Evolutionary conservation across 2,329 filamentous ascomycete genomes (phyloP).

Genomic region (Xylaria sp.): DNA sequence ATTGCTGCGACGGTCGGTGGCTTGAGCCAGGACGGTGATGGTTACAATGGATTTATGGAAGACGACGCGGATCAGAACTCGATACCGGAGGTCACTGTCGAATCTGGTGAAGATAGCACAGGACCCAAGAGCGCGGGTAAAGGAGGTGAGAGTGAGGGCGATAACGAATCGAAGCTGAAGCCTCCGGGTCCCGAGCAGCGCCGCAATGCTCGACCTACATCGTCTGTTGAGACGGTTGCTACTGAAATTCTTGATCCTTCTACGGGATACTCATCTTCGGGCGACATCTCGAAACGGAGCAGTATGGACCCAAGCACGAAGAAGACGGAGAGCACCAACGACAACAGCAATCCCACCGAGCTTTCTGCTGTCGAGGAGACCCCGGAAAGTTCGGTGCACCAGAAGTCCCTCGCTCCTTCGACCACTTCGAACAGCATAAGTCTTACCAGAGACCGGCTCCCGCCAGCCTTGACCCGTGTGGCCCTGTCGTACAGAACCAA

Average conservation of each 20-base stretch:
- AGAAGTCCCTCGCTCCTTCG: slow-evolving; percentile 46
- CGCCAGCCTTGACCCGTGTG: slow-evolving; percentile 74
- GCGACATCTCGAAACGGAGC: slow-evolving; percentile 30
- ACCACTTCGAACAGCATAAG: slow-evolving; percentile 42
- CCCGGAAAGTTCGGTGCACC: slow-evolving; percentile 30
- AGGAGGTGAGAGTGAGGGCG: slow-evolving; percentile 9
- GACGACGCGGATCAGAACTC: slow-evolving; percentile 41
- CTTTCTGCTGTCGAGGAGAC: slow-evolving; percentile 27
- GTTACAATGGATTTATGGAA: slow-evolving; percentile 38
- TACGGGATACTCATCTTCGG: slow-evolving; percentile 24
- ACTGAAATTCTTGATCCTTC: slow-evolving; percentile 38
- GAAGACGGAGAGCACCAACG: slow-evolving; percentile 28
- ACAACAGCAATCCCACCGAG: slow-evolving; percentile 25
- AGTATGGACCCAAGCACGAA: slow-evolving; percentile 29
- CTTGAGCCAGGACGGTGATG: slow-evolving; percentile 52
- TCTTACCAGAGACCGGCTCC: slow-evolving; percentile 67
- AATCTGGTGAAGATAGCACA: slow-evolving; percentile 40
- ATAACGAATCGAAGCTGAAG: slow-evolving; percentile 16
- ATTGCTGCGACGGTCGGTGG: slow-evolving; percentile 64
- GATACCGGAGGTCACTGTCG: slow-evolving; percentile 46
- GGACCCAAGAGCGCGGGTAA: slow-evolving; percentile 8
- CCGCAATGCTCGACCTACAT: slow-evolving; percentile 29
- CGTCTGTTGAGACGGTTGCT: slow-evolving; percentile 38
- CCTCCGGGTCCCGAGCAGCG: slow-evolving; percentile 3
- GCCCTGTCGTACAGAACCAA: slow-evolving; percentile 87